phyloP scores from a whole-genome alignment of 148 eudicot genomes.

The Nepenthes gracilis region DNA sequence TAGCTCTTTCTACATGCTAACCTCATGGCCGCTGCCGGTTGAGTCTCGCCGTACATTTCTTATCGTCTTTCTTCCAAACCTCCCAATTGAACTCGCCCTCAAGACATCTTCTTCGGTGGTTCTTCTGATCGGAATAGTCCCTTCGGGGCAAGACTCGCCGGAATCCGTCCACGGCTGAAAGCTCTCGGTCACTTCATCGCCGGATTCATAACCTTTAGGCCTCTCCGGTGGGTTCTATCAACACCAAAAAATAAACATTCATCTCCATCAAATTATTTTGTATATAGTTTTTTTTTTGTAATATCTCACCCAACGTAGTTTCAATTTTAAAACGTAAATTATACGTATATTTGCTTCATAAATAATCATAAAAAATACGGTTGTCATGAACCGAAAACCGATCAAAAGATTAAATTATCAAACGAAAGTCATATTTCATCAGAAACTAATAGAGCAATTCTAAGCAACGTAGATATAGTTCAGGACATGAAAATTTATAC shows the following conservation, averaged over 20 bases:
- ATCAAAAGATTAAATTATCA: no score
- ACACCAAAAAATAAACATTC: background rate
- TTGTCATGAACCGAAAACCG: no score
- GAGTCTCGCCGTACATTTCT: slow-evolving; percentile 60
- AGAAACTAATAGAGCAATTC: no score
- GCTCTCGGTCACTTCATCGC: slow-evolving; percentile 20
- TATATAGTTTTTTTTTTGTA: no score
- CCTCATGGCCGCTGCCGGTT: slow-evolving; percentile 81
- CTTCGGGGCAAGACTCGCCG: slow-evolving; percentile 85
- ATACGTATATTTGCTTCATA: no score
- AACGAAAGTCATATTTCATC: no score
- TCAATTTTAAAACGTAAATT: no score
- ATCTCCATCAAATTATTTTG: background rate
- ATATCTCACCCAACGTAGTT: no score
- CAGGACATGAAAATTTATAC: no score
- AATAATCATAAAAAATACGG: no score
- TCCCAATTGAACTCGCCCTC: slow-evolving; percentile 44
- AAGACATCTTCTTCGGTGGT: slow-evolving; percentile 63
- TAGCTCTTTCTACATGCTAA: slow-evolving; percentile 13
- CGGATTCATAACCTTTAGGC: slow-evolving; percentile 44
- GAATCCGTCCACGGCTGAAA: slow-evolving; percentile 57
- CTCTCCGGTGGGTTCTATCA: slow-evolving; percentile 71
- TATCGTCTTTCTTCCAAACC: slow-evolving; percentile 70
- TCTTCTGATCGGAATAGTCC: slow-evolving; percentile 87
- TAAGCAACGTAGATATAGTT: no score